Conservation (phyloP, 306 rosid species). For the Carpinus fangiana region DNA sequence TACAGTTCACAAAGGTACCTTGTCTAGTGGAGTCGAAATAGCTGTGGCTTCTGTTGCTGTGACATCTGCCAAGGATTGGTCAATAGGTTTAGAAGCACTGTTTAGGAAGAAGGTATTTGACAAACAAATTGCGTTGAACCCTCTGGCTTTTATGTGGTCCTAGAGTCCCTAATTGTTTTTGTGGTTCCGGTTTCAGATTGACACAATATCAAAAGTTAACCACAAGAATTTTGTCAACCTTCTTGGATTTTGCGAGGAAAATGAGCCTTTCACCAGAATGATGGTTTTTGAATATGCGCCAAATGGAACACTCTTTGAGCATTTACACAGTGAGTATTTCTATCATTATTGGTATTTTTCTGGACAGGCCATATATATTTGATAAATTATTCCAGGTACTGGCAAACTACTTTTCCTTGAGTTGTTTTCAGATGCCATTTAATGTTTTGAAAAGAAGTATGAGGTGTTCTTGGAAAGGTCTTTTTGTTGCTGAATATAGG, state of each 20-base stretch:
- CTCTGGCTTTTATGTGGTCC: conserved; percentile 10
- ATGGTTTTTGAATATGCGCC: conserved; percentile 96
- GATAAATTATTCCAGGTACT: conserved; percentile 13
- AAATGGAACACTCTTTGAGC: conserved; percentile 92
- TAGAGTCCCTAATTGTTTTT: conserved; percentile 28
- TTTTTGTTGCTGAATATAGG: not conserved
- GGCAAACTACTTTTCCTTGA: not conserved
- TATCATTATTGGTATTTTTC: conserved; percentile 12
- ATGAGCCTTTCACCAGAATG: conserved; percentile 90
- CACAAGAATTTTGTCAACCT: conserved; percentile 96
- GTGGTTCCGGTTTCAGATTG: conserved; percentile 56
- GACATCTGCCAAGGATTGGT: conserved; percentile 65
- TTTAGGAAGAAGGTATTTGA: conserved; percentile 79
- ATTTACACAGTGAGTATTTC: conserved; percentile 76
- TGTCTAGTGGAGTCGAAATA: conserved; percentile 94
- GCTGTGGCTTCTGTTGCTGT: conserved; percentile 68
- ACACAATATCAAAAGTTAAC: conserved; percentile 72
- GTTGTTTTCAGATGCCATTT: not conserved
- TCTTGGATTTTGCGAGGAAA: conserved; percentile 85
- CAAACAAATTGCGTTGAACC: not conserved
- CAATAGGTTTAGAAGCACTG: conserved; percentile 60
- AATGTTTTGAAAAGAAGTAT: not conserved
- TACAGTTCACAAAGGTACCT: conserved; percentile 88
- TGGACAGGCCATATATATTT: not conserved
- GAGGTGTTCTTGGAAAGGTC: not conserved